Evolutionary conservation across 2,329 filamentous ascomycete species (phyloP), one percentile per base, ranked within the genome.

Genomic region (Xylaria multiplex): DNA sequence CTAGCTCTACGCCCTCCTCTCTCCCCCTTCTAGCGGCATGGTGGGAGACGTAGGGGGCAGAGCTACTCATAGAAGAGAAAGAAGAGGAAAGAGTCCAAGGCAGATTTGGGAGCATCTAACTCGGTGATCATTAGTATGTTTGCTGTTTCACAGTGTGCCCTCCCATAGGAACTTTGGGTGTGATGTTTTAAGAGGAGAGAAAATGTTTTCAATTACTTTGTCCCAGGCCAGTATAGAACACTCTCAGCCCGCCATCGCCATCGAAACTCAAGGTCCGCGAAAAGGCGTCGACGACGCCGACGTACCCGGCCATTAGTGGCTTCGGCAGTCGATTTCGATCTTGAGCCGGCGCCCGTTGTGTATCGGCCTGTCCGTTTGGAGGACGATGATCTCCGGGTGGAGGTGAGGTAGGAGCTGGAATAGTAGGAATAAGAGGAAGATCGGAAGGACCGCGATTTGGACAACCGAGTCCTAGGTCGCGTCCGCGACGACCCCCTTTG

Each of bases 1-100:
- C 5, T 27, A 0, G 90, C 84, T 2, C 86, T 86, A 1, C 96
- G 80, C 22, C 70, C 64, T 42, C 63, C 27, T 7, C 70, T 40
- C 40, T 57, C 59, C 16, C 42, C 48, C 22, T 6, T 22, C 7
- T 72, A 64, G 48, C 19, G 27, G 22, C 57, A 32, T 7, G 63
- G 65, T 40, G 30, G 30, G 1, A 68, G 54, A 24, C 69, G 70
- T 11, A 69, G 32, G 46, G 67, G 55, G 27, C 79, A 76, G 62
- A 82, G 74, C 72, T 80, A 81, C 69, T 84, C 91, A 79, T 97
- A 96, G 65, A 92, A 90, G 19, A 95, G 84, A 80, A 96, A 96
- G 82, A 96, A 96, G 58, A 96, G 83, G 76, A 96, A 95, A 63
- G 90, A 92, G 80, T 96, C 93, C 35, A 88, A 84, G 24, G 90